phyloP scores from a whole-genome alignment of 345 rosid species.

The Arabidopsis suecica region DNA sequence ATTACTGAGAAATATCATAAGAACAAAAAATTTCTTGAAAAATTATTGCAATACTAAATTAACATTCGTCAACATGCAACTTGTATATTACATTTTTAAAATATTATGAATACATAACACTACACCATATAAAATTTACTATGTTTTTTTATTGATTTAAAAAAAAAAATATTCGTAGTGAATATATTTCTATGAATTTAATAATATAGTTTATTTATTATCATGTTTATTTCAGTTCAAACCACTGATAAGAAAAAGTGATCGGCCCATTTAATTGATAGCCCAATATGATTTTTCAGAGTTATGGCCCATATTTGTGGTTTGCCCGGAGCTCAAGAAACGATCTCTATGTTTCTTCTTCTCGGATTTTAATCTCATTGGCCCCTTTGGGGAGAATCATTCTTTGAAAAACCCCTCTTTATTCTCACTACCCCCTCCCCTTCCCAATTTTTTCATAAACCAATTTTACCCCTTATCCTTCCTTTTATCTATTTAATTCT shows the following conservation, averaged over 20 bases:
- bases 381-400: too few relatives aligned
- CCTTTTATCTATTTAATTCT: too few relatives aligned
- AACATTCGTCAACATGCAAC: neutral
- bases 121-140: neutral
- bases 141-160: too few relatives aligned
- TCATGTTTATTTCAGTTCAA: neutral
- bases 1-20: neutral
- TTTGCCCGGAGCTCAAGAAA: conserved; percentile 51
- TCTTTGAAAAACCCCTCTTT: too few relatives aligned
- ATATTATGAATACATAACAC: neutral
- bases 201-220: neutral
- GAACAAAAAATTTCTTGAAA: conserved; percentile 2
- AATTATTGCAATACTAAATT: neutral
- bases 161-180: neutral
- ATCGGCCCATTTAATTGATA: neutral
- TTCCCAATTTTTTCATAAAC: too few relatives aligned
- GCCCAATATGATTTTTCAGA: neutral
- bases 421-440: too few relatives aligned
- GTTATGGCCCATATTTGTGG: conserved; percentile 28
- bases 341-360: conserved; percentile 8
- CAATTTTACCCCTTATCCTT: too few relatives aligned
- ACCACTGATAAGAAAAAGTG: neutral
- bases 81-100: neutral
- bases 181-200: neutral
- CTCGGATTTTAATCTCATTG: too few relatives aligned